Percentiles rank a stretch among this genome's conserved stretches.
These are phyloP conservation scores for Leccinellum rugosiceps DNA, from an alignment of 768 basidiomycete species.

Conservation along the genomic window DNA sequence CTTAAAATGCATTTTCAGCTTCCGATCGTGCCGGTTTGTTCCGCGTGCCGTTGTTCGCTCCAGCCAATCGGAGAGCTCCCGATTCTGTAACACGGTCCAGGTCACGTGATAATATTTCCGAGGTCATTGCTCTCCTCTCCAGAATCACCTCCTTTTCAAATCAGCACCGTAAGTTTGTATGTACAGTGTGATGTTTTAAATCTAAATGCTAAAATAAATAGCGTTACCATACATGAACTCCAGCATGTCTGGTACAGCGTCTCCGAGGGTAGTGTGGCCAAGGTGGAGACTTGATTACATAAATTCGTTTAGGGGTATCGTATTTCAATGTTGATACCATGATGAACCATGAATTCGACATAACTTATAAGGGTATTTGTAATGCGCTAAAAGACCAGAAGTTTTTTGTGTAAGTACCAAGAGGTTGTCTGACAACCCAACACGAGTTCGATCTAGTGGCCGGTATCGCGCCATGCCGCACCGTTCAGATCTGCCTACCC, in stretches of 20 bases:
- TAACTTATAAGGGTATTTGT: background rate
- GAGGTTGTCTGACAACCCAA: background rate
- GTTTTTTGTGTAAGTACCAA: background rate
- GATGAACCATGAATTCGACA: slow-evolving; percentile 5
- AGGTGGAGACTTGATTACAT: background rate
- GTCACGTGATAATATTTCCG: background rate
- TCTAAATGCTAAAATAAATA: background rate
- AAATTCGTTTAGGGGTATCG: background rate
- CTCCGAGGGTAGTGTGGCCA: background rate
- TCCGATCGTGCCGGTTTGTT: slow-evolving; percentile 32
- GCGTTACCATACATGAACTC: background rate
- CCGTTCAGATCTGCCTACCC: slow-evolving; percentile 2
- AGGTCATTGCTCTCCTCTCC: too few relatives aligned
- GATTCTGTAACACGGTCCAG: background rate
- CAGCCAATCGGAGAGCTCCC: slow-evolving; percentile 23
- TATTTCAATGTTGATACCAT: background rate
- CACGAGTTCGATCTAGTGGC: background rate
- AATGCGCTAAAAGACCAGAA: background rate
- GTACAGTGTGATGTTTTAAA: background rate
- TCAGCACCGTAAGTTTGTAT: background rate
- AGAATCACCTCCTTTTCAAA: too few relatives aligned
- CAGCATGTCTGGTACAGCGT: background rate
- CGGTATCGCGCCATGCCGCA: background rate
- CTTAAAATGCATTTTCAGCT: slow-evolving; percentile 15
- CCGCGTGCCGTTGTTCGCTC: slow-evolving; percentile 10